Percentiles rank a stretch among this genome's conserved stretches.
phyloP scores from a whole-genome alignment of 495 filamentous ascomycete species.

The Xylona heveae region DNA sequence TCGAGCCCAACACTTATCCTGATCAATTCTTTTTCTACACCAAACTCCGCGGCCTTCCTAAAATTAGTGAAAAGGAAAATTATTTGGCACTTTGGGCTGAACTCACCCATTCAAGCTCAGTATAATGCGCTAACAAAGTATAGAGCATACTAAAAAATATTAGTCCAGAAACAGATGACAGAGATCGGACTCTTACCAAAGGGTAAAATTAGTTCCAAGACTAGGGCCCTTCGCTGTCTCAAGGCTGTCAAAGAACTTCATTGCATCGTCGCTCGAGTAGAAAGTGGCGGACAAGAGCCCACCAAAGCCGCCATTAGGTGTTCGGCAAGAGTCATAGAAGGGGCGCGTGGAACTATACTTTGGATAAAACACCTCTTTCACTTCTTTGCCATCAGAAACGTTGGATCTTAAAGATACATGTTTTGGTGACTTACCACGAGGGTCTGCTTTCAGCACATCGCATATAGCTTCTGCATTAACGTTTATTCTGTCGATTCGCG shows the following conservation, averaged over 20 bases:
- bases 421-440: slow-evolving; percentile 19
- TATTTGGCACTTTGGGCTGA: not conserved
- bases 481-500: slow-evolving; percentile 69
- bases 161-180: slow-evolving; percentile 7
- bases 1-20: slow-evolving; percentile 84
- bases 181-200: slow-evolving; percentile 27
- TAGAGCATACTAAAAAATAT: slow-evolving; percentile 45
- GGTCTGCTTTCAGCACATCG: slow-evolving; percentile 35
- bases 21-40: slow-evolving; percentile 56
- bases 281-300: slow-evolving; percentile 76
- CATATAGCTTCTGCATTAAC: slow-evolving; percentile 69
- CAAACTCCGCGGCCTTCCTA: slow-evolving; percentile 46
- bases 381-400: slow-evolving; percentile 14
- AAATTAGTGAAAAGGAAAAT: slow-evolving; percentile 3
- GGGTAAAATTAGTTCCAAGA: slow-evolving; percentile 89
- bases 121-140: slow-evolving; percentile 77
- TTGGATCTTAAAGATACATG: not conserved
- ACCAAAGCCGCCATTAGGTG: slow-evolving; percentile 66
- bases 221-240: slow-evolving; percentile 87
- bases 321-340: slow-evolving; percentile 61
- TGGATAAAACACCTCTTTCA: slow-evolving; percentile 75
- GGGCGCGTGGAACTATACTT: slow-evolving; percentile 45
- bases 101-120: slow-evolving; percentile 71
- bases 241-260: slow-evolving; percentile 67
- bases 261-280: slow-evolving; percentile 40